phyloP scores from a whole-genome alignment of 2,329 filamentous ascomycete genomes.

The Calcarisporium arbuscula region DNA sequence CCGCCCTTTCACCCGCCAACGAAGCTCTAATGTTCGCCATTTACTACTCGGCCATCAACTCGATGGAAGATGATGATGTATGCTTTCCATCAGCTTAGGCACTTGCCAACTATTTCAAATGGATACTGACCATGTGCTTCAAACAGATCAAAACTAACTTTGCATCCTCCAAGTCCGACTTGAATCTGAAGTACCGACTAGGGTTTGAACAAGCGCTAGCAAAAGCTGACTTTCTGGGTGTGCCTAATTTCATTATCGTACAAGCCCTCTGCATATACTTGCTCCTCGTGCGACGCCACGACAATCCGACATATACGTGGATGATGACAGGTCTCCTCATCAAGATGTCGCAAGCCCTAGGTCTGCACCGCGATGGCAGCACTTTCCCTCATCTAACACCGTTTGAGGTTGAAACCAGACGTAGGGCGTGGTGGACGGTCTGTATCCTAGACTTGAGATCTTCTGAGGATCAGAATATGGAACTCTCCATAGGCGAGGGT shows the following conservation, averaged over 20 bases:
- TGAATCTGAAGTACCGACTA: constrained; percentile 43
- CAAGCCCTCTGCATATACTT: constrained; percentile 58
- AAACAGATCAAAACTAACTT: constrained; percentile 47
- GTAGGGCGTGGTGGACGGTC: constrained; percentile 57
- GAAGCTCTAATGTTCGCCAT: constrained; percentile 52
- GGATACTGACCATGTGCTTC: no score
- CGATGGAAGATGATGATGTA: constrained; percentile 53
- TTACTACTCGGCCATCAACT: constrained; percentile 49
- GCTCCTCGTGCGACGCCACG: constrained; percentile 43
- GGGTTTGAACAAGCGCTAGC: constrained; percentile 54
- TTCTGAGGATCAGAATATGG: constrained; percentile 52
- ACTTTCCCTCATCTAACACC: constrained; percentile 45
- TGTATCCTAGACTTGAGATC: constrained; percentile 53
- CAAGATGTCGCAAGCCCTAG: constrained; percentile 46
- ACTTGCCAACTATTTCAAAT: no score
- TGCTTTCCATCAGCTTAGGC: no score
- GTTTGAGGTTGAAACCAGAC: constrained; percentile 57
- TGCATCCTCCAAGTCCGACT: constrained; percentile 37
- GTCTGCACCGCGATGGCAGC: constrained; percentile 52
- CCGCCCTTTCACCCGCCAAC: constrained; percentile 31
- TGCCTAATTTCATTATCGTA: constrained; percentile 51
- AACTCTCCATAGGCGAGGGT: constrained; percentile 36
- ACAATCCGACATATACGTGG: constrained; percentile 52
- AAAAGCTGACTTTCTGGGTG: constrained; percentile 54
- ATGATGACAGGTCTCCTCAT: constrained; percentile 58